A percentile compares a stretch with the other conserved stretches of the same genome.
Evolutionary conservation across 2,329 filamentous ascomycete species (phyloP).

Genomic region (Aspergillus neotritici): DNA sequence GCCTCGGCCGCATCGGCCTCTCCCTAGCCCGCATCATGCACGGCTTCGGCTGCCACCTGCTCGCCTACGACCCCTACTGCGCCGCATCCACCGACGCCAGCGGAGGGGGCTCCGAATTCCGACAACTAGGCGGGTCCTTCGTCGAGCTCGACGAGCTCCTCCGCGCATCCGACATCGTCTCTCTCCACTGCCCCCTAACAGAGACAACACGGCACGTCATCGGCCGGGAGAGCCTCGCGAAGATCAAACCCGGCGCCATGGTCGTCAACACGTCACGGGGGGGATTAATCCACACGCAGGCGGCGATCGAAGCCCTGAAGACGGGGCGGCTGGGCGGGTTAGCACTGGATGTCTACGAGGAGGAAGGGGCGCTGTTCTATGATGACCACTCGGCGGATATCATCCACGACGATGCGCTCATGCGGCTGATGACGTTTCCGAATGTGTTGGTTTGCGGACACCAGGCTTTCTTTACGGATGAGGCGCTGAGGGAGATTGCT

Average conservation of each 20-base stretch:
- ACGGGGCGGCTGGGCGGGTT: conserved; percentile 54
- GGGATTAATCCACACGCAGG: conserved; percentile 56
- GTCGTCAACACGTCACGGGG: conserved; percentile 63
- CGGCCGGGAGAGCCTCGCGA: conserved; percentile 47
- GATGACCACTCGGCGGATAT: conserved; percentile 60
- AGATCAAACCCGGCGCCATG: conserved; percentile 57
- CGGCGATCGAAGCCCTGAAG: conserved; percentile 59
- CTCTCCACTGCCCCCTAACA: conserved; percentile 61
- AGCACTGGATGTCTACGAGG: conserved; percentile 64
- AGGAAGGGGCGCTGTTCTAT: conserved; percentile 57
- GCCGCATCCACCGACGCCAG: too few relatives aligned
- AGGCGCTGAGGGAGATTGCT: conserved; percentile 60
- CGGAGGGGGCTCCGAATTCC: conserved; percentile 44
- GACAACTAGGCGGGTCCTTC: conserved; percentile 45
- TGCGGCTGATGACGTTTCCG: conserved; percentile 62
- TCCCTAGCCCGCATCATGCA: conserved; percentile 56
- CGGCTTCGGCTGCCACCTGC: conserved; percentile 59
- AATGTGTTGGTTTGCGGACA: conserved; percentile 64
- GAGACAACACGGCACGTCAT: conserved; percentile 57
- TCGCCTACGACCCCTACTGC: conserved; percentile 55
- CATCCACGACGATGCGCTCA: conserved; percentile 61
- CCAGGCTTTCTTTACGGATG: conserved; percentile 64
- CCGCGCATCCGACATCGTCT: conserved; percentile 55
- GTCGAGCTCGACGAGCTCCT: conserved; percentile 52
- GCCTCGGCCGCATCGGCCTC: conserved; percentile 61